These are phyloP conservation scores for Pseudevernia furfuracea DNA, from an alignment of 495 filamentous ascomycete genomes.

Conservation along the genomic window DNA sequence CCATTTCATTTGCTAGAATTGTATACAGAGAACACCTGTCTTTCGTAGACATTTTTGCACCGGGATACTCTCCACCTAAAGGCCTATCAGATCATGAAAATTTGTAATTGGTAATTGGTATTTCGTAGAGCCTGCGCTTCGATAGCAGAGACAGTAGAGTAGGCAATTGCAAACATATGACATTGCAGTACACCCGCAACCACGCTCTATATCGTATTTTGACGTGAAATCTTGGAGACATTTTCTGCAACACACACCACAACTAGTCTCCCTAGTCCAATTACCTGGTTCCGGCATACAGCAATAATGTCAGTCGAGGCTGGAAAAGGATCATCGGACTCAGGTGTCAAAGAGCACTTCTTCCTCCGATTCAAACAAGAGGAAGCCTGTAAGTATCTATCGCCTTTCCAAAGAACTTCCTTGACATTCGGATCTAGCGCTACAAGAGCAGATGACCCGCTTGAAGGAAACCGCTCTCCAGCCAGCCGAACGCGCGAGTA, in stretches of 20 bases:
- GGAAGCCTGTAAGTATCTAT: slow-evolving; percentile 51
- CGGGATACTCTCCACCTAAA: background rate
- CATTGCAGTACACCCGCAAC: background rate
- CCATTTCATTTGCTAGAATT: background rate
- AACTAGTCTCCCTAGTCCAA: background rate
- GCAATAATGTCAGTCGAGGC: background rate
- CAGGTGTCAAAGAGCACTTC: slow-evolving; percentile 61
- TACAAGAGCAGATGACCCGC: slow-evolving; percentile 55
- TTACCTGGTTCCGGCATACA: background rate
- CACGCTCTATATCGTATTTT: background rate
- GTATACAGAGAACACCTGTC: background rate
- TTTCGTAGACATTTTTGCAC: background rate
- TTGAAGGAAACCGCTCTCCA: slow-evolving; percentile 45
- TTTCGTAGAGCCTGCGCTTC: background rate
- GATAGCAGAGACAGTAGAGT: background rate
- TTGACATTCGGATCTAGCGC: slow-evolving; percentile 35
- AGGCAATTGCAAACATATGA: background rate
- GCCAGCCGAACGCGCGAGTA: slow-evolving; percentile 52
- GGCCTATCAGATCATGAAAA: background rate
- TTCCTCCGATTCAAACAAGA: slow-evolving; percentile 71
- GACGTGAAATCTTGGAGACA: background rate
- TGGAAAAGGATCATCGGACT: slow-evolving; percentile 28
- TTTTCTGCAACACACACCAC: background rate
- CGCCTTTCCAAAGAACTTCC: slow-evolving; percentile 17
- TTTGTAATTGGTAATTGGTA: background rate